Evolutionary conservation across 2,329 filamentous ascomycete genomes (phyloP).

Genomic region (Colletotrichum sp.): DNA sequence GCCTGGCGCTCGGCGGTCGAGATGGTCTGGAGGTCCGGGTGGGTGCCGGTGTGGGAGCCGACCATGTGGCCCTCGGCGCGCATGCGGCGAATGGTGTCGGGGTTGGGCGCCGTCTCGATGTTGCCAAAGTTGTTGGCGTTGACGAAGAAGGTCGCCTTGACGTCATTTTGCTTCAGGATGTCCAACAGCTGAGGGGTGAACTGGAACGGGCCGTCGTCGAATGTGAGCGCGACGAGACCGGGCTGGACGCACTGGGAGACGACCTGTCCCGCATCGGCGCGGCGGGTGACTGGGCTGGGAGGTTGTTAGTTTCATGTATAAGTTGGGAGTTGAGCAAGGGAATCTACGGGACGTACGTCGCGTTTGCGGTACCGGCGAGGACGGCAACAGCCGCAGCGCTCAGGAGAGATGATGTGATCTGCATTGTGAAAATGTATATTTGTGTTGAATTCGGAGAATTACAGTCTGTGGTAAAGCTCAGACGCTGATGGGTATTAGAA

Average conservation of each 20-base stretch:
- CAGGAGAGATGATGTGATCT: slow-evolving; percentile 6
- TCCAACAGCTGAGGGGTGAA: slow-evolving; percentile 48
- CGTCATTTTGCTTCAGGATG: slow-evolving; percentile 30
- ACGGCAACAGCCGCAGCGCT: not conserved
- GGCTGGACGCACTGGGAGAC: slow-evolving; percentile 32
- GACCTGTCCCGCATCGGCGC: not conserved
- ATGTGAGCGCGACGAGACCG: slow-evolving; percentile 47
- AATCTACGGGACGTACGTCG: not conserved
- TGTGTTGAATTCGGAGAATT: not conserved
- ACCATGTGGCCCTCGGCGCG: slow-evolving; percentile 47
- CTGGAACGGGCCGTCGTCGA: slow-evolving; percentile 49
- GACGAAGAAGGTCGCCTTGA: slow-evolving; percentile 47
- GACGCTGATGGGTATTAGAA: not conserved
- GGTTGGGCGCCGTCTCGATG: slow-evolving; percentile 42
- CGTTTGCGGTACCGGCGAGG: slow-evolving; percentile 2
- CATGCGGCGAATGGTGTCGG: slow-evolving; percentile 42
- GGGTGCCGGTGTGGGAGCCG: slow-evolving; percentile 42
- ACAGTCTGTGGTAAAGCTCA: not conserved
- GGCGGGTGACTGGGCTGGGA: slow-evolving; percentile 4
- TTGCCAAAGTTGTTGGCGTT: slow-evolving; percentile 45
- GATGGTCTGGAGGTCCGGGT: slow-evolving; percentile 43
- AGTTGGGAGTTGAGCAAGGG: not conserved
- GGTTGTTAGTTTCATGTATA: slow-evolving; percentile 1
- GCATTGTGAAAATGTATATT: not conserved
- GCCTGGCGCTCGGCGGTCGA: slow-evolving; percentile 34